phyloP scores from a whole-genome alignment of 2,329 filamentous ascomycete species.

The Curvularia spicifera region DNA sequence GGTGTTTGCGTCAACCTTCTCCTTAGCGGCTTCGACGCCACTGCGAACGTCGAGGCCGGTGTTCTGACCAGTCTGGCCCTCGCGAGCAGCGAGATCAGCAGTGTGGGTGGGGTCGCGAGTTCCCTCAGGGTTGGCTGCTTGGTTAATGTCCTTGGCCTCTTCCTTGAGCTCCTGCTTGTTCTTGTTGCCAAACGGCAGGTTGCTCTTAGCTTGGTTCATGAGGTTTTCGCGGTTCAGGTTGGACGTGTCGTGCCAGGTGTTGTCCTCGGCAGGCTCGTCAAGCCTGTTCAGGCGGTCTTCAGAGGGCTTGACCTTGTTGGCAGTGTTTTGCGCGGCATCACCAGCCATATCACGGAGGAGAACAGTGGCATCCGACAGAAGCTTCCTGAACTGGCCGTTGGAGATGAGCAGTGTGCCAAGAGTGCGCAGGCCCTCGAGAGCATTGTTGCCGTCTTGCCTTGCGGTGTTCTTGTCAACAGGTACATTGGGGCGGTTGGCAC shows the following conservation, averaged over 20 bases:
- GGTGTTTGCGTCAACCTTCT: conserved; percentile 67
- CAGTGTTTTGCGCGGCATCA: conserved; percentile 83
- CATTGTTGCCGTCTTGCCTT: conserved; percentile 82
- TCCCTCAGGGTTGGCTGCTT: conserved; percentile 63
- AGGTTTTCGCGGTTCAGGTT: conserved; percentile 73
- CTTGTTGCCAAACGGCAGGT: conserved; percentile 60
- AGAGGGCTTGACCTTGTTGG: conserved; percentile 74
- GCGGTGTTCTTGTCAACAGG: conserved; percentile 78
- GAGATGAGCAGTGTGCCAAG: conserved; percentile 89
- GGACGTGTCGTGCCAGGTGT: conserved; percentile 91
- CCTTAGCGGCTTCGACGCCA: conserved; percentile 60
- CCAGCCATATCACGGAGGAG: conserved; percentile 89
- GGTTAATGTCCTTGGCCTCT: conserved; percentile 63
- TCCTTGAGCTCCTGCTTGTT: conserved; percentile 59
- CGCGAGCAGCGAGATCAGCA: conserved; percentile 58
- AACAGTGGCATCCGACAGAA: conserved; percentile 78
- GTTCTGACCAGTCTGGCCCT: conserved; percentile 55
- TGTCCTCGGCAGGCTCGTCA: conserved; percentile 84
- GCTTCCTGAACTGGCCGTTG: conserved; percentile 94
- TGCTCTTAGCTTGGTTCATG: conserved; percentile 70
- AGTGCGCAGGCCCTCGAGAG: conserved; percentile 82
- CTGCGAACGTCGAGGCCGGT: conserved; percentile 61
- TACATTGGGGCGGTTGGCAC: conserved; percentile 66
- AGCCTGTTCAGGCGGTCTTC: conserved; percentile 79
- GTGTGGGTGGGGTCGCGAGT: conserved; percentile 62